Base-by-base conservation (phyloP, 805 yeast species). In the Saccharomycodes ludwigii region DNA sequence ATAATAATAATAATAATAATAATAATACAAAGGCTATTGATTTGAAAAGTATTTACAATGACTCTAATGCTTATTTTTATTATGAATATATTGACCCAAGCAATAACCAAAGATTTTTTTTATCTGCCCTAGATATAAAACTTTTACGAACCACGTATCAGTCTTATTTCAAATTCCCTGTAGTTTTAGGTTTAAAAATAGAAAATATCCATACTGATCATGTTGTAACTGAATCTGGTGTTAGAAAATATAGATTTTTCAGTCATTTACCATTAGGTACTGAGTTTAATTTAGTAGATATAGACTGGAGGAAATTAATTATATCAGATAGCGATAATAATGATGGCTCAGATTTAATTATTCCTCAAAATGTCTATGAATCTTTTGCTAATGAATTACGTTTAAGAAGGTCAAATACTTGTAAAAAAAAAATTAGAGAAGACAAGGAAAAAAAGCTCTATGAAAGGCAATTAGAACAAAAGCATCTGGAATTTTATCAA, bases 201-300 rank as follows among this genome's bases (percentile, higher is more conserved):
- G 94, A 83, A 42, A 77, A 76, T 48, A 69, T 88, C 23, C 67
- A 61, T 29, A 68, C 68, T 46, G 93, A 80, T 22, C 69, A 69
- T 16, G 62, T 78, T 14, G 68, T 76, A 2, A 68, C 77, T 0
- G 75, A 71, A 11, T 72, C 71, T n/a, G 38, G 53, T 3, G 40
- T 78, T 45, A 67, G 69, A 31, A 71, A 75, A 41, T 66, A 66
- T 50, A 86, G 40, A 52, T 84, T 78, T 50, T 55, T 88, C 34
- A 67, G 80, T 1, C 88, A 86, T 53, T 54, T 85, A 14, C 96
- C 98, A 0, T 52, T 71, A 20, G 96, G 95, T 2, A 78, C 95
- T 0, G 80, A 79, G 32, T 52, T 88, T 27, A 93, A 85, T 8
- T 75, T 82, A 39, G 48, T 91, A 32, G 96, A 91, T 44, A 68